Evolutionary conservation across 73 alveolate genomes (phyloP).

Genomic region (Blepharisma stoltei): DNA sequence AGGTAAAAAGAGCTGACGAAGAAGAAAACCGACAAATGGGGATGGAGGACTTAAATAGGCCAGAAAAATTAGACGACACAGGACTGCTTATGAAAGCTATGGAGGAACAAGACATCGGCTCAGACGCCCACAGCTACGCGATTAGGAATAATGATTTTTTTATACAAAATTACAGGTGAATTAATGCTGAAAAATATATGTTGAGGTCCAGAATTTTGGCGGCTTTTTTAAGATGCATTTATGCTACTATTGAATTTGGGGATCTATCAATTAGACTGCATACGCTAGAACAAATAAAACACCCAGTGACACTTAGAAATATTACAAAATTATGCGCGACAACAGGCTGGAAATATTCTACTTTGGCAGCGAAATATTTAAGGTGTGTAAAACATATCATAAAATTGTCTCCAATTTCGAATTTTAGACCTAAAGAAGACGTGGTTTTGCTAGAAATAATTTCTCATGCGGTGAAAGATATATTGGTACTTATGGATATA

Average conservation of each 20-base stretch:
- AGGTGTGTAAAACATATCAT: constrained; percentile 56
- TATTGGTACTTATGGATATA: constrained; percentile 33
- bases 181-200: constrained; percentile 23
- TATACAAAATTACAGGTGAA: neutral
- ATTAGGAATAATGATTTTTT: constrained; percentile 17
- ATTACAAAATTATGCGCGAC: constrained; percentile 74
- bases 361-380: constrained; percentile 75
- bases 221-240: constrained; percentile 61
- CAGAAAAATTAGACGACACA: constrained; percentile 40
- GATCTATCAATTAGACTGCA: constrained; percentile 40
- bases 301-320: constrained; percentile 47
- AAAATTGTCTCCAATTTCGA: constrained; percentile 12
- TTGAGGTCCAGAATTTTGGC: constrained; percentile 45
- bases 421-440: constrained; percentile 32
- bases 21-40: constrained; percentile 29
- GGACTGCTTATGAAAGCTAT: constrained; percentile 40
- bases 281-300: constrained; percentile 47
- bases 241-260: constrained; percentile 61
- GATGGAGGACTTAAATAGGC: constrained; percentile 35
- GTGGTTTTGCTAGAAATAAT: constrained; percentile 39
- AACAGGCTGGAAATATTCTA: constrained; percentile 79
- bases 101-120: constrained; percentile 29
- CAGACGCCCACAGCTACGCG: constrained; percentile 12
- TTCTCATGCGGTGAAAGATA: constrained; percentile 43
- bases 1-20: constrained; percentile 36